Evolutionary conservation across 768 basidiomycete genomes (phyloP).

Genomic region (Symmetrospora coprosmae): DNA sequence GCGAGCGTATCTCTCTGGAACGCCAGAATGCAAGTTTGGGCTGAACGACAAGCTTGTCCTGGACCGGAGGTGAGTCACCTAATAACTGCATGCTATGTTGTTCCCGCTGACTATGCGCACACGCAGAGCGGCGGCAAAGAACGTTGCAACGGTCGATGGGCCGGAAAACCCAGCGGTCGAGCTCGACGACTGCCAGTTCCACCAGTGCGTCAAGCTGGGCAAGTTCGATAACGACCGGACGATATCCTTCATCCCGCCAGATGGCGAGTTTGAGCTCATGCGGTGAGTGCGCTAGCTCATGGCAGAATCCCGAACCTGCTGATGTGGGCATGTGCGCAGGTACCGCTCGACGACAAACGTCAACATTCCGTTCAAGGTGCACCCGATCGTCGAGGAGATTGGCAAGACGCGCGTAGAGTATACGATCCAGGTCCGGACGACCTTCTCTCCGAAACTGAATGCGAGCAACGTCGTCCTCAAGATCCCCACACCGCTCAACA

Average conservation of each 20-base stretch:
- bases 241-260: slow-evolving; percentile 94
- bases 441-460: slow-evolving; percentile 78
- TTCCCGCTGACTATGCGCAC: no score
- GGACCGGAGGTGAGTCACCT: no score
- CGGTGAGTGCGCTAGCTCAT: slow-evolving; percentile 43
- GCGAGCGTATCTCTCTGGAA: slow-evolving; percentile 91
- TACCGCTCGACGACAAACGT: slow-evolving; percentile 94
- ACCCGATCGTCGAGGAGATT: slow-evolving; percentile 82
- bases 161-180: slow-evolving; percentile 56
- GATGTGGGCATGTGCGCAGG: slow-evolving; percentile 39
- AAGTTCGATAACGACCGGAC: slow-evolving; percentile 88
- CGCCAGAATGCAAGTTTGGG: slow-evolving; percentile 97
- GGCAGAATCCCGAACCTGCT: neutral
- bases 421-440: slow-evolving; percentile 69
- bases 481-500: slow-evolving; percentile 92
- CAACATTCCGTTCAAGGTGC: slow-evolving; percentile 77
- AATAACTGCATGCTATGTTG: slow-evolving; percentile 40
- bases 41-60: slow-evolving; percentile 96
- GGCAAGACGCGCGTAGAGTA: slow-evolving; percentile 87
- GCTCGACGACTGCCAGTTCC: slow-evolving; percentile 94
- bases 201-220: slow-evolving; percentile 88
- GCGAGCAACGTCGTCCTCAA: slow-evolving; percentile 82
- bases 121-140: slow-evolving; percentile 23
- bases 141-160: slow-evolving; percentile 20
- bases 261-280: slow-evolving; percentile 99